A percentile compares a stretch with the other conserved stretches of the same genome.
These are phyloP conservation scores for Coemansia sp. DNA, from an alignment of 192 early-diverging fungal genomes.

Conservation along the genomic window DNA sequence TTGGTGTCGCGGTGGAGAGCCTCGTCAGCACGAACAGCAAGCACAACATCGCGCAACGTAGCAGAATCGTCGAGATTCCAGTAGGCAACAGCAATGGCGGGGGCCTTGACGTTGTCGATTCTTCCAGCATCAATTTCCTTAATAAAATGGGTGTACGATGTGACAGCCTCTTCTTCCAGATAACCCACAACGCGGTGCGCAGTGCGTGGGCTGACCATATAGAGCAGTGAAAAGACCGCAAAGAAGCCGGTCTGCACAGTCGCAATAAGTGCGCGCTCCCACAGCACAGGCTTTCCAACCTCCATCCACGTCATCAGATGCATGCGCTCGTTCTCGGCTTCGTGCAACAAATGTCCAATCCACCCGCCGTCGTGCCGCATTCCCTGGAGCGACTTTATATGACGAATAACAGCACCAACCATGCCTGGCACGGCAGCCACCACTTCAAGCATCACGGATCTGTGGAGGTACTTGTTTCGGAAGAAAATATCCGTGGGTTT, in stretches of 20 bases:
- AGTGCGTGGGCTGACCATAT: conserved; percentile 73
- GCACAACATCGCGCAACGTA: conserved; percentile 82
- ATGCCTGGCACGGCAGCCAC: conserved; percentile 84
- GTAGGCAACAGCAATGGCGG: conserved; percentile 82
- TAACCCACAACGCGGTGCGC: conserved; percentile 90
- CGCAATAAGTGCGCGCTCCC: conserved; percentile 68
- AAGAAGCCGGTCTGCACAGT: conserved; percentile 86
- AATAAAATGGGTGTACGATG: conserved; percentile 86
- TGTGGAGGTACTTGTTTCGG: conserved; percentile 72
- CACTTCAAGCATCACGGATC: conserved; percentile 77
- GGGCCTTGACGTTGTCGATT: conserved; percentile 70
- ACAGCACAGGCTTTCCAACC: conserved; percentile 61
- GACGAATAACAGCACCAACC: conserved; percentile 81
- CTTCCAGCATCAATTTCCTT: conserved; percentile 78
- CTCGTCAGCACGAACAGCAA: conserved; percentile 88
- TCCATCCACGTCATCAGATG: conserved; percentile 80
- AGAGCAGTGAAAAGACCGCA: conserved; percentile 81
- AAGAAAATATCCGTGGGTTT: conserved; percentile 71
- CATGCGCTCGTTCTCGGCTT: conserved; percentile 89
- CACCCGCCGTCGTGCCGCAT: conserved; percentile 86
- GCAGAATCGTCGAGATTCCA: conserved; percentile 69
- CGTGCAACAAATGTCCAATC: conserved; percentile 86
- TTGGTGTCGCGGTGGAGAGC: conserved; percentile 89
- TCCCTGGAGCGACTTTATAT: conserved; percentile 73
- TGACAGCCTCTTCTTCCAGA: conserved; percentile 89